Evolutionary conservation across 164 flowering plant genomes (phyloP), one percentile per base, ranked within the genome.

Genomic region (Piper longum): DNA sequence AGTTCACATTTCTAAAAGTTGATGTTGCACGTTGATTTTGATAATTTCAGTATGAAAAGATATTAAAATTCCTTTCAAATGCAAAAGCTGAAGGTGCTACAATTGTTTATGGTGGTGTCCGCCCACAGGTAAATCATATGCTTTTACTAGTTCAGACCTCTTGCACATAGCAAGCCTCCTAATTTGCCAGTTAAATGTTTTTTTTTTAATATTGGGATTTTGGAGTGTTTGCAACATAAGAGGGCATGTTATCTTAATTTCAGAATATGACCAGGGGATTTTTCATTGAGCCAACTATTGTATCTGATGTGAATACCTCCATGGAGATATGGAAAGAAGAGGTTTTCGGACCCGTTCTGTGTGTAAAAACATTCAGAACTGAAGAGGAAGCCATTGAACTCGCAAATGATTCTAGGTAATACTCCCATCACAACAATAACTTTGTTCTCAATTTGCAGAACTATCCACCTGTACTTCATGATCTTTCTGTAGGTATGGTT

Each of bases 11-110:
- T 26, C 36, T 26, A 26, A 26, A 26, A 26, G 36, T 26, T 26
- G 36, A 26, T 26, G 36, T 0, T 26, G 36, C 36, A 26, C 36
- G 2, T 26, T 26, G 36, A 26, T 26, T 26, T 26, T 74, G 39
- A 69, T 52, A n/a, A 72, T 26, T 26, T 60, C 88, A 93, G 99
- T 88, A 93, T 70, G 88, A 87, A 77, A 93, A 93, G 75, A 68
- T 93, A 69, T 42, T 80, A 75, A 79, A 90, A 70, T 79, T 84
- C 67, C 76, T 90, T 71, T 76, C 95, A 58, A 85, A 81, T 19
- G 96, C 99, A 36, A 87, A 81, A 77, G 83, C 79, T 72, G 97
- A 93, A 81, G 99, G 99, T 73, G 99, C 97, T 57, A 90, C 89
- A 13, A 82, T 93, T 73, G 73, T 85, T 62, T 76, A 62, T 72